A percentile compares a stretch with the other conserved stretches of the same genome.
phyloP scores from a whole-genome alignment of 257 asterid genomes.

The Salvia splendens region DNA sequence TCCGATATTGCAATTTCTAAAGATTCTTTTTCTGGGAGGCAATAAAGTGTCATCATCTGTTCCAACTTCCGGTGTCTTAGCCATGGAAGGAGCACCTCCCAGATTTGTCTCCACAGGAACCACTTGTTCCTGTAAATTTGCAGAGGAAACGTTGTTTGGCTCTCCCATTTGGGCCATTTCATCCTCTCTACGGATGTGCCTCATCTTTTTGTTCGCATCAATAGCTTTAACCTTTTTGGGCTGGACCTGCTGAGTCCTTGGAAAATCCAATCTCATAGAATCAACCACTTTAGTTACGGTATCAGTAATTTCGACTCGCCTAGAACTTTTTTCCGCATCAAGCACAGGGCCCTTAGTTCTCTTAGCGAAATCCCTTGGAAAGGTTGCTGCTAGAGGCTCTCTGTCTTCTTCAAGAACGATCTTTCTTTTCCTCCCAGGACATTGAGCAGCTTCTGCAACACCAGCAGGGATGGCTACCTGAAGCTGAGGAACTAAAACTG shows the following conservation, averaged over 20 bases:
- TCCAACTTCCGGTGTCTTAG: conserved; percentile 18
- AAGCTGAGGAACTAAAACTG: conserved; percentile 33
- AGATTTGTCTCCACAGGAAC: no score
- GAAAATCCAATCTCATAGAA: no score
- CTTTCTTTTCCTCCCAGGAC: conserved; percentile 48
- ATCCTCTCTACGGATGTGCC: conserved; percentile 31
- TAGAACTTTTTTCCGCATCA: not conserved
- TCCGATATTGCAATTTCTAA: conserved; percentile 38
- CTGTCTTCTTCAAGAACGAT: conserved; percentile 39
- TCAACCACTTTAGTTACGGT: no score
- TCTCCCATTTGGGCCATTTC: conserved; percentile 29
- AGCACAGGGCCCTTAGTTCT: conserved; percentile 34
- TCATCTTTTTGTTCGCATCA: conserved; percentile 33
- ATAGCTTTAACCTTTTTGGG: conserved; percentile 38
- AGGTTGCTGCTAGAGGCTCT: conserved; percentile 28
- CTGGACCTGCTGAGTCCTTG: not conserved
- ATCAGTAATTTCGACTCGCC: no score
- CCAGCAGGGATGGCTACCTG: conserved; percentile 26
- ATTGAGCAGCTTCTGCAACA: conserved; percentile 24
- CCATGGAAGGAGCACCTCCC: no score
- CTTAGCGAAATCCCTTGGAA: conserved; percentile 33
- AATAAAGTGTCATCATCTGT: conserved; percentile 24
- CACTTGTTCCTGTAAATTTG: conserved; percentile 27
- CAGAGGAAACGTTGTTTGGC: conserved; percentile 22
- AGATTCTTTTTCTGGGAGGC: conserved; percentile 34